These are phyloP conservation scores for Zoysia japonica DNA, from an alignment of 176 grass and related monocot species.

Conservation along the genomic window DNA sequence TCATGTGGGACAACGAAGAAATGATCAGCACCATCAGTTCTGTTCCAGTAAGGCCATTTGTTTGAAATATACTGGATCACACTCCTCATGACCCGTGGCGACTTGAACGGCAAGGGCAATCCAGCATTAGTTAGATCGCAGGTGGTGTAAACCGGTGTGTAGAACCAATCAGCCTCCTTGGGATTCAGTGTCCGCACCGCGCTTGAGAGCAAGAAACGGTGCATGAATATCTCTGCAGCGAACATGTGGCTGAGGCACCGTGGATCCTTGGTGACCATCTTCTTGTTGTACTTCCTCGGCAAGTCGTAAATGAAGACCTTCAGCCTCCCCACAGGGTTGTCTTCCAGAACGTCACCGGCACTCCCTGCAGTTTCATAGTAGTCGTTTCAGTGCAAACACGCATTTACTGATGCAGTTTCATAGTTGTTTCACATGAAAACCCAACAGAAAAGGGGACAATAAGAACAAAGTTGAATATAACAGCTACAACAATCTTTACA, in stretches of 20 bases:
- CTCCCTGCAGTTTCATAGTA: conserved; percentile 58
- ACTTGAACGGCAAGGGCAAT: conserved; percentile 86
- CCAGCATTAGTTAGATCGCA: conserved; percentile 85
- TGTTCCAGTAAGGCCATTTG: conserved; percentile 90
- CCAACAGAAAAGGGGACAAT: neutral
- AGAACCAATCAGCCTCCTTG: conserved; percentile 97
- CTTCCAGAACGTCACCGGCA: conserved; percentile 96
- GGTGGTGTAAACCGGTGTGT: conserved; percentile 87
- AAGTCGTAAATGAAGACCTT: conserved; percentile 96
- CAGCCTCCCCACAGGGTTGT: conserved; percentile 85
- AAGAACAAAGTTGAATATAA: neutral
- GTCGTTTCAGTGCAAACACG: neutral
- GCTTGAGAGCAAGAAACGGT: conserved; percentile 87
- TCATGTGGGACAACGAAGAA: conserved; percentile 96
- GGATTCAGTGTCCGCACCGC: conserved; percentile 83
- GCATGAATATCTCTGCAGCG: conserved; percentile 97
- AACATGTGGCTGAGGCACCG: conserved; percentile 95
- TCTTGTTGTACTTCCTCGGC: conserved; percentile 95
- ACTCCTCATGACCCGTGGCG: conserved; percentile 91
- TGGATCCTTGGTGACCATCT: conserved; percentile 91
- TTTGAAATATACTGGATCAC: conserved; percentile 77
- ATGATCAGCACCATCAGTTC: conserved; percentile 86
- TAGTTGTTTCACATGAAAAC: neutral
- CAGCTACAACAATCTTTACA: neutral
- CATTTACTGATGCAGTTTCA: neutral